phyloP scores from a whole-genome alignment of 2,329 filamentous ascomycete genomes.

The Metarhizium album region DNA sequence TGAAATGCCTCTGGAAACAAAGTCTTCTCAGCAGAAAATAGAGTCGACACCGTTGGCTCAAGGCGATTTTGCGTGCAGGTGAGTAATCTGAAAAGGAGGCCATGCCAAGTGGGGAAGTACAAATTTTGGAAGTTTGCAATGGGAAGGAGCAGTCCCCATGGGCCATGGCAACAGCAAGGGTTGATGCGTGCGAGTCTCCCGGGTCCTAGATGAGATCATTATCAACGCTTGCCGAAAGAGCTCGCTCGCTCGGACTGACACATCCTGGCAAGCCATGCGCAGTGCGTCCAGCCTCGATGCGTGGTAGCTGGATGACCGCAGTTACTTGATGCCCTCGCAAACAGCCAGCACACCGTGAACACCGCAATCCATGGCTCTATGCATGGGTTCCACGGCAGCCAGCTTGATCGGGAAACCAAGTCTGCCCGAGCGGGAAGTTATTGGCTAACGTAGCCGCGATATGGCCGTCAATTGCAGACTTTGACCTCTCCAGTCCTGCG shows the following conservation, averaged over 20 bases:
- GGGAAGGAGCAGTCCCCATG: too few relatives aligned
- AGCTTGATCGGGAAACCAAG: background rate
- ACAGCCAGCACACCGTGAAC: background rate
- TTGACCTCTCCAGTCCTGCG: background rate
- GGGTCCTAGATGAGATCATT: background rate
- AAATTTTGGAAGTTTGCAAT: too few relatives aligned
- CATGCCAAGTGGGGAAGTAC: too few relatives aligned
- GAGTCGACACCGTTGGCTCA: background rate
- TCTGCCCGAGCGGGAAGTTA: background rate
- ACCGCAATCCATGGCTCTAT: background rate
- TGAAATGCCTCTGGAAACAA: background rate
- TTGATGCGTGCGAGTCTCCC: too few relatives aligned
- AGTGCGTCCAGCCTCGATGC: background rate
- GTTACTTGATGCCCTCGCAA: background rate
- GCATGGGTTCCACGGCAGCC: background rate
- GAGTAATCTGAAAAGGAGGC: background rate
- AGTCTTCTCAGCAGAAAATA: background rate
- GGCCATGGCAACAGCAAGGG: too few relatives aligned
- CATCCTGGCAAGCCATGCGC: background rate
- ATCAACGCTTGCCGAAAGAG: background rate
- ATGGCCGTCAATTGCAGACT: background rate
- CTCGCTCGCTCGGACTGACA: background rate
- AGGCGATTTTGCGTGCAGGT: background rate
- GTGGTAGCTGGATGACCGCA: background rate
- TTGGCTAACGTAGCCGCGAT: conserved; percentile 2